phyloP scores from a whole-genome alignment of 2,329 filamentous ascomycete species.

The Fonsecaea erecta region DNA sequence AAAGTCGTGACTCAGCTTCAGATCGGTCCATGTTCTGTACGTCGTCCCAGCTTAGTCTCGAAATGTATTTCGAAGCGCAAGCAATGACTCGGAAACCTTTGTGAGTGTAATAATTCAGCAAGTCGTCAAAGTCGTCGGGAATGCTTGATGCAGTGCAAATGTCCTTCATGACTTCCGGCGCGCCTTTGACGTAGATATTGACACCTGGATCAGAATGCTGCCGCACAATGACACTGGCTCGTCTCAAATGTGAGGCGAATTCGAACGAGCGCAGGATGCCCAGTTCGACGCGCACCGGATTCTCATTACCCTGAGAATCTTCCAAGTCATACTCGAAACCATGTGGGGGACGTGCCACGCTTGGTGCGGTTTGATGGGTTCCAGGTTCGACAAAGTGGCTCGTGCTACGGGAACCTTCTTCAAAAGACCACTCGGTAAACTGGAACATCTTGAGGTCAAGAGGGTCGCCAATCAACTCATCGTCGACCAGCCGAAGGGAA shows the following conservation, averaged over 20 bases:
- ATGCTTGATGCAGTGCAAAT: conserved; percentile 86
- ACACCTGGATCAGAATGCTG: conserved; percentile 84
- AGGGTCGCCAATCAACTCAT: conserved; percentile 88
- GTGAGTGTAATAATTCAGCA: conserved; percentile 89
- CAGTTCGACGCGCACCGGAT: conserved; percentile 68
- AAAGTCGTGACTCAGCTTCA: conserved; percentile 80
- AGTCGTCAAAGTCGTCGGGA: conserved; percentile 85
- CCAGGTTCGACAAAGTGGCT: conserved; percentile 73
- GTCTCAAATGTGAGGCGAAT: conserved; percentile 88
- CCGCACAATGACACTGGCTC: conserved; percentile 89
- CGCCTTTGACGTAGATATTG: conserved; percentile 92
- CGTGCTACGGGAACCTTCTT: conserved; percentile 77
- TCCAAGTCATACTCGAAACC: conserved; percentile 63
- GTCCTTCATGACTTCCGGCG: conserved; percentile 92
- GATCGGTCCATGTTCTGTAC: conserved; percentile 89
- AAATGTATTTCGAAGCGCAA: conserved; percentile 86
- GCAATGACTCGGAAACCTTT: conserved; percentile 96
- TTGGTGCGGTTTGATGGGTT: conserved; percentile 73
- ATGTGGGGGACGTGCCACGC: conserved; percentile 79
- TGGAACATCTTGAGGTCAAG: conserved; percentile 98
- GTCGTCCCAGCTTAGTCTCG: conserved; percentile 89
- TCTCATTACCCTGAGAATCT: conserved; percentile 42
- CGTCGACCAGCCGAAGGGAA: conserved; percentile 83
- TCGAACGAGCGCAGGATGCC: conserved; percentile 92
- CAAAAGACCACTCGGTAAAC: conserved; percentile 89